Evolutionary conservation across 2,329 filamentous ascomycete species (phyloP).

Genomic region (Parascedosporium putredinis): DNA sequence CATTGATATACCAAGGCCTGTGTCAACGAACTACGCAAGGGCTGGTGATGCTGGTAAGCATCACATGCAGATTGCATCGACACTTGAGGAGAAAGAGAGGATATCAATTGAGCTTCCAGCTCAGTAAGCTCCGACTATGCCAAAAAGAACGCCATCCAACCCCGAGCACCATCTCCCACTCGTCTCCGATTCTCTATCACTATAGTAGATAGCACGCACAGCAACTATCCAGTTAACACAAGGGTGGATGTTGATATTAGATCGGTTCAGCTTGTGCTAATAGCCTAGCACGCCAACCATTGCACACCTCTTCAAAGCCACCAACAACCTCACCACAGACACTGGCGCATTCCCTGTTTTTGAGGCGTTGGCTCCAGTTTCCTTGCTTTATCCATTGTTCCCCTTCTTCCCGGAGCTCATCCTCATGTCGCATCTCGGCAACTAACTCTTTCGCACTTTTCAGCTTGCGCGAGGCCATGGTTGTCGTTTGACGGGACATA

Average conservation of each 20-base stretch:
- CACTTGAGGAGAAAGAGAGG: too few relatives aligned
- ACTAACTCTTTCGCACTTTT: conserved; percentile 78
- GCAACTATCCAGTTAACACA: not conserved
- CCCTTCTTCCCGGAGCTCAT: conserved; percentile 72
- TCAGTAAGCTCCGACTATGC: too few relatives aligned
- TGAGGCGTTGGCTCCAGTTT: conserved; percentile 70
- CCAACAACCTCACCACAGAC: conserved; percentile 82
- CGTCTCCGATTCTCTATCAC: too few relatives aligned
- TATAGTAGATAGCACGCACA: too few relatives aligned
- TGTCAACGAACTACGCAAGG: too few relatives aligned
- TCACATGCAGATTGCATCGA: too few relatives aligned
- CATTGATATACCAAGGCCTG: too few relatives aligned
- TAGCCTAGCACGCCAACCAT: conserved; percentile 69
- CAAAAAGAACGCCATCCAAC: too few relatives aligned
- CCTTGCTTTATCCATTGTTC: conserved; percentile 71
- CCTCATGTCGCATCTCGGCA: conserved; percentile 72
- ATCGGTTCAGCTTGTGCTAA: conserved; percentile 50
- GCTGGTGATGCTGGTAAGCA: too few relatives aligned
- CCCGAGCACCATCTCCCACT: too few relatives aligned
- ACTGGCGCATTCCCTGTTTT: conserved; percentile 67
- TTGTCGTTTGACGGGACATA: conserved; percentile 84
- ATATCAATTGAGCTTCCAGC: too few relatives aligned
- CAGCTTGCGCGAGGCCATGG: conserved; percentile 67
- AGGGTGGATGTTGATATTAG: conserved; percentile 21
- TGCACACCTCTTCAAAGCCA: conserved; percentile 86